Evolutionary conservation across 2,329 filamentous ascomycete genomes (phyloP).

Genomic region (Chaetomiaceae sp.): DNA sequence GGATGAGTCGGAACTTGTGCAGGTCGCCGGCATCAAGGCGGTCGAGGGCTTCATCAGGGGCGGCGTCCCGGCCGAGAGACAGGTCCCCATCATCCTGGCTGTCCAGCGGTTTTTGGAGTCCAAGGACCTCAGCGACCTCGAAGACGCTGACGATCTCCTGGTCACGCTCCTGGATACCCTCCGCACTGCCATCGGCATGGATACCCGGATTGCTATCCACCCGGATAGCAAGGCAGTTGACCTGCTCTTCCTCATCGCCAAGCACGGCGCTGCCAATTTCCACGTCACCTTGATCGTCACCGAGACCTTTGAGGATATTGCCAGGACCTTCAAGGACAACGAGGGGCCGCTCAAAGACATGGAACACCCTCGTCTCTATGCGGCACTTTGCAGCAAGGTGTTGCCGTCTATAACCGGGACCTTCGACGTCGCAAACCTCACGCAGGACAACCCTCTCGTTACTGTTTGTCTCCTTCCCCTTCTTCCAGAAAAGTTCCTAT

Average conservation of each 20-base stretch:
- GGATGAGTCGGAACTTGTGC: constrained; percentile 81
- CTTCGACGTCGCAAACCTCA: constrained; percentile 82
- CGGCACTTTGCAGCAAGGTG: constrained; percentile 76
- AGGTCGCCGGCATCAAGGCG: constrained; percentile 85
- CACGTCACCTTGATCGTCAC: constrained; percentile 83
- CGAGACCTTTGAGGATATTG: constrained; percentile 88
- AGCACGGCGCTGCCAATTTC: constrained; percentile 83
- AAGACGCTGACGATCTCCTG: constrained; percentile 86
- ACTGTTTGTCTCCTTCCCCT: constrained; percentile 48
- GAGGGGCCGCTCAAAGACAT: constrained; percentile 13
- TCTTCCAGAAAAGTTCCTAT: neutral
- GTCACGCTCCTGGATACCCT: constrained; percentile 85
- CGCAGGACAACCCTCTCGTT: constrained; percentile 76
- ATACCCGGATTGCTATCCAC: constrained; percentile 68
- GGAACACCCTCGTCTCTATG: constrained; percentile 64
- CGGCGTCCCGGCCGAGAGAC: constrained; percentile 48
- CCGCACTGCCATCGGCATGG: constrained; percentile 74
- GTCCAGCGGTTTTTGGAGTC: constrained; percentile 69
- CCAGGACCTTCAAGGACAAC: constrained; percentile 49
- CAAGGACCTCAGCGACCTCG: constrained; percentile 77
- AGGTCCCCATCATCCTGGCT: constrained; percentile 56
- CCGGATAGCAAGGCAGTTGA: constrained; percentile 71
- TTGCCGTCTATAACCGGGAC: constrained; percentile 82
- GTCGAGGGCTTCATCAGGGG: constrained; percentile 63
- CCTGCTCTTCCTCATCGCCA: constrained; percentile 81